These are phyloP conservation scores for Triangularia verruculosa DNA, from an alignment of 2,329 filamentous ascomycete genomes.

Conservation along the genomic window DNA sequence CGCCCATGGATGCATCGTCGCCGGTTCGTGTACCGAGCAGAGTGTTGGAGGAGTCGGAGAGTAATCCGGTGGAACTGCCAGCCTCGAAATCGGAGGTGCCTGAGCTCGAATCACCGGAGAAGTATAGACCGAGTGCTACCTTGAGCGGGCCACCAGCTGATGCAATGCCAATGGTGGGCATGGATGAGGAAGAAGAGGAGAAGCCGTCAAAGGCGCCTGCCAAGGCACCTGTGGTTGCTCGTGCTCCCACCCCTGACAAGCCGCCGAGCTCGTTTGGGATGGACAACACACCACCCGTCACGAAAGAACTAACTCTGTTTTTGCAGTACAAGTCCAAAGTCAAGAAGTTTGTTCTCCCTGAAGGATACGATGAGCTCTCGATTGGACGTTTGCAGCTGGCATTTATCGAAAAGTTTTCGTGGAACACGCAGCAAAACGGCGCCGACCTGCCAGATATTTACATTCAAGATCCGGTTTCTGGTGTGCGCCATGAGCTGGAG, in stretches of 20 bases:
- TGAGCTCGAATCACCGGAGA: slow-evolving; percentile 60
- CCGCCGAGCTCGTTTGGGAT: slow-evolving; percentile 54
- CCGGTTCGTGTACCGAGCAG: slow-evolving; percentile 57
- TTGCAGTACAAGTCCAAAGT: slow-evolving; percentile 95
- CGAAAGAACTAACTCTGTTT: slow-evolving; percentile 89
- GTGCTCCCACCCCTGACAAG: slow-evolving; percentile 39
- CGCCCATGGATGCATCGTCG: slow-evolving; percentile 50
- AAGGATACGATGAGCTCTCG: slow-evolving; percentile 79
- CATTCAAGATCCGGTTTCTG: slow-evolving; percentile 92
- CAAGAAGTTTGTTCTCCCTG: slow-evolving; percentile 88
- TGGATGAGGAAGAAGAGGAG: slow-evolving; percentile 30
- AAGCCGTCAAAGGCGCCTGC: slow-evolving; percentile 9
- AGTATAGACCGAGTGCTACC: slow-evolving; percentile 56
- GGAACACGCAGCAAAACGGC: slow-evolving; percentile 95
- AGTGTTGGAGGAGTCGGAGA: slow-evolving; percentile 59
- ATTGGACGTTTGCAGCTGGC: slow-evolving; percentile 87
- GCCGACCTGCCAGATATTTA: slow-evolving; percentile 94
- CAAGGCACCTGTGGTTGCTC: slow-evolving; percentile 6
- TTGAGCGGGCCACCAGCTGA: slow-evolving; percentile 56
- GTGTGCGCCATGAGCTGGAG: slow-evolving; percentile 94
- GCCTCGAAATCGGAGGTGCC: slow-evolving; percentile 40
- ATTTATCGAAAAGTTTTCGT: slow-evolving; percentile 98
- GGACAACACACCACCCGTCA: slow-evolving; percentile 66
- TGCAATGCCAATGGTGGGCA: slow-evolving; percentile 38
- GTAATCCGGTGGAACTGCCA: slow-evolving; percentile 27